phyloP scores from a whole-genome alignment of 2,329 filamentous ascomycete genomes.

The Monilinia aucupariae region DNA sequence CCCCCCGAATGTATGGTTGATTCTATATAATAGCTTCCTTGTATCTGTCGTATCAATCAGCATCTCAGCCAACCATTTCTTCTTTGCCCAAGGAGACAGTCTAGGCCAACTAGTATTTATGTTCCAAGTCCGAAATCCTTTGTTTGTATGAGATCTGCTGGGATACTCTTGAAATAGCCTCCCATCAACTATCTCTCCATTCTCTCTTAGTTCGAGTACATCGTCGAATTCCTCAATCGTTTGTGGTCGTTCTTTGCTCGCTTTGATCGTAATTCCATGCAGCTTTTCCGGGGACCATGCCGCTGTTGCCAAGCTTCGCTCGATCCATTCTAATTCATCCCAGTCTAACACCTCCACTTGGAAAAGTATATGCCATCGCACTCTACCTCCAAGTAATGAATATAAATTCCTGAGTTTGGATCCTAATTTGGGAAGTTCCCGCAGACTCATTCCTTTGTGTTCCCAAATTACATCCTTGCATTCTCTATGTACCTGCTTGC shows the following conservation, averaged over 20 bases:
- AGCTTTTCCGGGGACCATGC: slow-evolving; percentile 1
- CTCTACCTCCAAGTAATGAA: not conserved
- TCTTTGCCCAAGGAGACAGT: slow-evolving; percentile 32
- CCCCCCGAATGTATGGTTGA: slow-evolving; percentile 28
- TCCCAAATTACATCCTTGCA: slow-evolving; percentile 32
- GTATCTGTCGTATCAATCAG: slow-evolving; percentile 30
- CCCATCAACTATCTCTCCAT: slow-evolving; percentile 29
- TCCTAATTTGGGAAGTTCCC: slow-evolving; percentile 21
- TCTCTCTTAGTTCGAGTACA: slow-evolving; percentile 24
- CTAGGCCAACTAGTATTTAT: slow-evolving; percentile 32
- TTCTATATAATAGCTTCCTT: slow-evolving; percentile 21
- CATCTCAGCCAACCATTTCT: slow-evolving; percentile 32
- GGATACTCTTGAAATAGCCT: slow-evolving; percentile 25
- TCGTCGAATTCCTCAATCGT: slow-evolving; percentile 30
- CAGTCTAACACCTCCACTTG: slow-evolving; percentile 31
- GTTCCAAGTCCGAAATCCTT: not conserved
- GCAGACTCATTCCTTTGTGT: slow-evolving; percentile 27
- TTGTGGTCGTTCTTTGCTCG: slow-evolving; percentile 28
- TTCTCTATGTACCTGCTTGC: slow-evolving; percentile 32
- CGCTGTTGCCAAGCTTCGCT: not conserved
- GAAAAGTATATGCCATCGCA: slow-evolving; percentile 24
- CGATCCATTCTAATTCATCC: slow-evolving; percentile 32
- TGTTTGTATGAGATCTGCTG: not conserved
- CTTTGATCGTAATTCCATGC: slow-evolving; percentile 25
- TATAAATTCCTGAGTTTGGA: slow-evolving; percentile 19